Base-by-base conservation (phyloP, 176 grass and related monocot genomes). In the Otatea glauca region DNA sequence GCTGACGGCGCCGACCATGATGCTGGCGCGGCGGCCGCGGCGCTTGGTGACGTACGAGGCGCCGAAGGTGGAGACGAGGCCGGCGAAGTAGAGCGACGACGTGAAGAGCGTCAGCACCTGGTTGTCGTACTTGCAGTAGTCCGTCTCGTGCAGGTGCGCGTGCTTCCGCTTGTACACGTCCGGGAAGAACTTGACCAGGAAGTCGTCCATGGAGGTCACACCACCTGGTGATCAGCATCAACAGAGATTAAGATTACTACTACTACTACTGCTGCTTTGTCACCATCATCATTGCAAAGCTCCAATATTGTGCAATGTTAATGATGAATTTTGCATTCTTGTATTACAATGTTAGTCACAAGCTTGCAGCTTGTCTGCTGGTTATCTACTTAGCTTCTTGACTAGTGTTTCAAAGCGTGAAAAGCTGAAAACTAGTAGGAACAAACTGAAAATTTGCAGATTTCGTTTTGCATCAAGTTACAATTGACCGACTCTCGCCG, bases 61-160 rank as follows among this genome's bases (percentile, higher is more conserved):
- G 18, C 83, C 96, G 77, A 99, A 99, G 39, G 96, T 96, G 83
- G 96, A 99, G 38, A 99, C 60, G 8, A 99, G 93, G 7, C 88
- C 93, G 0, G 96, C 96, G 82, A 99, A 99, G 83, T 99, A 99
- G 81, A 99, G 96, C 1, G 92, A 95, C 0, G 96, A 96, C 1
- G 93, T 99, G 93, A 99, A 99, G 78, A 99, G 91, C 17, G 96
- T 99, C 38, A 99, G 70, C 35, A 99, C 0, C 81, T 99, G 93
- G 83, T 96, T 91, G 93, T 99, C 96, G 68, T 96, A 99, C 69
- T 99, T 96, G 92, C 96, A 99, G 83, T 99, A 99, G 81, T 99
- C 96, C 10, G 96, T 99, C 67, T 99, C 96, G 68, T 70, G 77
- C 6, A 96, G 87, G 74, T 94, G 93, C 24, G 68, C 89, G 48